Evolutionary conservation across 768 basidiomycete species (phyloP), one percentile per base, ranked within the genome.

Genomic region (Lepiota subincarnata): DNA sequence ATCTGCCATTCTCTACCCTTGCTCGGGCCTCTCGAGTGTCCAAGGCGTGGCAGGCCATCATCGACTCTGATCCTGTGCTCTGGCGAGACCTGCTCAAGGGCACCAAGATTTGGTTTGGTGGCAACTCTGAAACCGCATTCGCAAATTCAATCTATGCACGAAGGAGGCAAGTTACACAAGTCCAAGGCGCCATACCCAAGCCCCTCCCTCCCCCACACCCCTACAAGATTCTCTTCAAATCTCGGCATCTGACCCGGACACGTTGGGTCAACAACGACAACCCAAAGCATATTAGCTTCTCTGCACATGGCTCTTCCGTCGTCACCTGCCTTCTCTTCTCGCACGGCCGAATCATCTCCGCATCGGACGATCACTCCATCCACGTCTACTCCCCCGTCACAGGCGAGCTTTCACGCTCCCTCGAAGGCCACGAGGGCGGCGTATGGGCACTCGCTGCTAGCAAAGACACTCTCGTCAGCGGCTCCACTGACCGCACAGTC

Each of bases 291-390:
- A 74, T 86, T 48, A 86, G 86, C 4, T 96, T 98, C 73, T 79
- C 87, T 1, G 94, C 94, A 11, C 90, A 94, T 60, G 92, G 92
- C 0, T 82, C 82, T 41, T 85, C 87, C 19, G 96, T 98, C 57
- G 93, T 99, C 66, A 99, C 96, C 38, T 97, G 94, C 67, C 83
- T 98, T 41, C 82, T 98, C 61, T 92, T 99, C 73, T 97, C 96
- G 46, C 84, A 85, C 56, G 89, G 90, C 26, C 92, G 95, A 57
- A 92, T 99, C 70, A 92, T 99, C 63, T 94, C 92, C 10, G 95
- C 96, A 10, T 96, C 93, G 0, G 96, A 99, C 68, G 95, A 98
- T 69, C 92, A 98, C 62, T 90, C 92, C 3, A 97, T 98, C 63
- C 91, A 95, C 64, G 85, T 99, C 42, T 98, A 96, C 67, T 88